Evolutionary conservation across 2,329 filamentous ascomycete genomes (phyloP), one percentile per base, ranked within the genome.

Genomic region (Septoria linicola): DNA sequence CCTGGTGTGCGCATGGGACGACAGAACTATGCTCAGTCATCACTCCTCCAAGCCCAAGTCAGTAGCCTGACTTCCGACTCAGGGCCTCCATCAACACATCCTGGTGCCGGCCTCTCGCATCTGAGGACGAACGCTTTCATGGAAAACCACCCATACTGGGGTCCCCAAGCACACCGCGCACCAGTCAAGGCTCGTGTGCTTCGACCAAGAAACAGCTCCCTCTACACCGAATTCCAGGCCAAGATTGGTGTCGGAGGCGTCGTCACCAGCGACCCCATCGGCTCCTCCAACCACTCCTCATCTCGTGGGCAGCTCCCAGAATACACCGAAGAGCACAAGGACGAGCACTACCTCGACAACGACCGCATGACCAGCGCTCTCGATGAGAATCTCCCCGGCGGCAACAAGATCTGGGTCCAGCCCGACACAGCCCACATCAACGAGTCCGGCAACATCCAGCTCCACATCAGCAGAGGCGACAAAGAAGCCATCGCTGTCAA

Each of bases 101-200:
- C 83, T 2, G 83, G 80, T 3, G 83, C 80, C 3, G 83, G 83
- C 56, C 71, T 87, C 4, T 78, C 79, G 11, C 85, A 87, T 64
- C 70, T 80, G 2, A 76, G 80, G 41, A 79, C 78, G 10, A 73
- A 75, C 48, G 72, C 78, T 17, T 72, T 78, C 61, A 68, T 81
- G 37, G 70, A 76, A 59, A 85, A 85, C 62, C 81, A 85, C 63
- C 80, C 82, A 2, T 48, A 77, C 23, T 78, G 79, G 59, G 83
- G 83, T 3, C 83, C 83, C 8, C 82, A 83, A 61, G 68, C 68
- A 2, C 62, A 70, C 21, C 72, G 72, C 19, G 63, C 74, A 3
- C 82, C 82, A 0, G 72, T 84, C 2, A 67, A 79, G 53, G 79
- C 81, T 3, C 80, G 83, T 55, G 74, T 85, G 16, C 64, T 87